Percentiles rank a stretch among this genome's conserved stretches.
phyloP scores from a whole-genome alignment of 1,284 basidiomycete genomes.

The Ustilago cynodontis region DNA sequence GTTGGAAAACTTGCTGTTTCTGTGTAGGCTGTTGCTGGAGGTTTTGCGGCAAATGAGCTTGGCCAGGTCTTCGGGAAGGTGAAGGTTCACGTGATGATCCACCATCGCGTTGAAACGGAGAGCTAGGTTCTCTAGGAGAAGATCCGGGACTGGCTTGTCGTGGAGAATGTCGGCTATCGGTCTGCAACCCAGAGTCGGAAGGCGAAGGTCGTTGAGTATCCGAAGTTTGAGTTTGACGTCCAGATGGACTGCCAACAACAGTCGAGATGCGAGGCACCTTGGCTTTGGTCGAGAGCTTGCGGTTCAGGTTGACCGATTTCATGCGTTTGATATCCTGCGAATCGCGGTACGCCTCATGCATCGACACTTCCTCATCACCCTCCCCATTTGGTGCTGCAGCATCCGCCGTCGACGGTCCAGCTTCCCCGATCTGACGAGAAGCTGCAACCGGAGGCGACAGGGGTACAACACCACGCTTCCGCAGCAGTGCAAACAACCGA shows the following conservation, averaged over 20 bases:
- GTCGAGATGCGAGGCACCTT: constrained; percentile 92
- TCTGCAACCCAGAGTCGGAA: constrained; percentile 39
- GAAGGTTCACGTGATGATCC: constrained; percentile 39
- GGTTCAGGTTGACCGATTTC: constrained; percentile 85
- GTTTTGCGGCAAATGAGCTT: constrained; percentile 28
- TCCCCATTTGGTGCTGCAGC: constrained; percentile 10
- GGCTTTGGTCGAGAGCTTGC: constrained; percentile 92
- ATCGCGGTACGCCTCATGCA: constrained; percentile 78
- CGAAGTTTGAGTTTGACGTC: constrained; percentile 49
- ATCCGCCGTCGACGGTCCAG: not conserved
- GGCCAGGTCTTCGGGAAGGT: constrained; percentile 24
- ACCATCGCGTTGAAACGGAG: constrained; percentile 38
- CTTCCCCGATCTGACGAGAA: constrained; percentile 23
- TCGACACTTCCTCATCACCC: constrained; percentile 49
- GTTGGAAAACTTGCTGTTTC: constrained; percentile 42
- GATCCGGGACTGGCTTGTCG: constrained; percentile 35
- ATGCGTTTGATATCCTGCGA: constrained; percentile 91
- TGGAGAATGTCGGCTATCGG: constrained; percentile 39
- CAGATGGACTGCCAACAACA: constrained; percentile 94
- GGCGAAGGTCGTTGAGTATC: constrained; percentile 51
- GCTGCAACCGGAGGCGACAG: constrained; percentile 74
- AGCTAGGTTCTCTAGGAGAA: constrained; percentile 33
- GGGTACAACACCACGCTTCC: constrained; percentile 90
- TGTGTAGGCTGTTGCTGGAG: constrained; percentile 28
- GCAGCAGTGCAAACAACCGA: constrained; percentile 88